Conservation (phyloP, 495 filamentous ascomycete genomes). For the Tuber aestivum region DNA sequence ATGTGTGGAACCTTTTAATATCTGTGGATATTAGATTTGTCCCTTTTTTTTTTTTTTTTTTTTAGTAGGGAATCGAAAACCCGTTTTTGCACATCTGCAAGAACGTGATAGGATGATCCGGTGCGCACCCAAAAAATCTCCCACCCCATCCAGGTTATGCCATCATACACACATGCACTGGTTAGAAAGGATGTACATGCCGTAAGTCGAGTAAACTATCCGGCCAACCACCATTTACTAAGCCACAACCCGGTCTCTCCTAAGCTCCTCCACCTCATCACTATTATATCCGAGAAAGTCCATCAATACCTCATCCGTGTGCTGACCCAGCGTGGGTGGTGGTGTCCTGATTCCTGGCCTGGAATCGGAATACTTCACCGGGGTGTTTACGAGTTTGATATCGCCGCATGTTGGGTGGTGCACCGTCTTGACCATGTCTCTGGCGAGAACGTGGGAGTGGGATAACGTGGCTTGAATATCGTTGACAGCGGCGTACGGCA, state of each 20-base stretch:
- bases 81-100: slow-evolving; percentile 1
- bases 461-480: slow-evolving; percentile 78
- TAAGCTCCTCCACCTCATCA: slow-evolving; percentile 50
- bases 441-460: slow-evolving; percentile 77
- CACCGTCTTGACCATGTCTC: slow-evolving; percentile 81
- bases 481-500: slow-evolving; percentile 94
- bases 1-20: background rate
- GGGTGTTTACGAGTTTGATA: slow-evolving; percentile 88
- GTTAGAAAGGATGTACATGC: background rate
- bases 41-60: background rate
- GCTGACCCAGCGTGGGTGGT: slow-evolving; percentile 83
- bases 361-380: slow-evolving; percentile 85
- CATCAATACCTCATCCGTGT: slow-evolving; percentile 78
- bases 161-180: background rate
- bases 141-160: slow-evolving; percentile 2
- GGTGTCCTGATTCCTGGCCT: slow-evolving; percentile 68
- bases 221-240: slow-evolving; percentile 5
- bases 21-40: background rate
- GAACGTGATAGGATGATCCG: background rate
- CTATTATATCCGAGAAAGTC: slow-evolving; percentile 60
- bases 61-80: background rate
- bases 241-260: slow-evolving; percentile 21
- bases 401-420: slow-evolving; percentile 76
- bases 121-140: background rate
- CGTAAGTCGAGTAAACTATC: slow-evolving; percentile 6